Conservation (phyloP, 1,139 yeast species). For the Groenewaldozyma sp. region DNA sequence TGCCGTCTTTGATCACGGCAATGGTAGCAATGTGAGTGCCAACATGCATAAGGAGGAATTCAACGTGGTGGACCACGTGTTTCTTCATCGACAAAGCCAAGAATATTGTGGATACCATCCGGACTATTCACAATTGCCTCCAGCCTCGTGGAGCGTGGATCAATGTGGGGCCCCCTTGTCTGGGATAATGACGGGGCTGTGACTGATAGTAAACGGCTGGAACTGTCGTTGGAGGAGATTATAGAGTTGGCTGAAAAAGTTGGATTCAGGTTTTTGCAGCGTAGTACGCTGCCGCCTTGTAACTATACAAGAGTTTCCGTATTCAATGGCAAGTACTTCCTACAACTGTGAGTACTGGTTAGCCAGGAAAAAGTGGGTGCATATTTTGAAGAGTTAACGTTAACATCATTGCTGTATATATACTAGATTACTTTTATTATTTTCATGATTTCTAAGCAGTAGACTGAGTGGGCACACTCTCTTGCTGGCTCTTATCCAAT, state of each 20-base stretch:
- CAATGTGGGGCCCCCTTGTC: slow-evolving; percentile 73
- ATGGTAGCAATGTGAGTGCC: too few species aligned
- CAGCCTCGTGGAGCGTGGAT: slow-evolving; percentile 60
- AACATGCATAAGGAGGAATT: slow-evolving; percentile 21
- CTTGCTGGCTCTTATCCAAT: too few species aligned
- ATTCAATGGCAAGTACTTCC: slow-evolving; percentile 46
- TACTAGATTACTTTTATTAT: slow-evolving; percentile 5
- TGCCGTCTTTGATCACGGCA: too few species aligned
- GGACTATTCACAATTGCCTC: slow-evolving; percentile 46
- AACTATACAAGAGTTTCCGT: slow-evolving; percentile 45
- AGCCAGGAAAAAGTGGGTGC: slow-evolving; percentile 31
- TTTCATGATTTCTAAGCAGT: slow-evolving; percentile 7
- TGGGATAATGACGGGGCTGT: slow-evolving; percentile 67
- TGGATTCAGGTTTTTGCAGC: slow-evolving; percentile 47
- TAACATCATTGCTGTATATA: too few species aligned
- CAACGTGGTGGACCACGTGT: slow-evolving; percentile 56
- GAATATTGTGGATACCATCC: slow-evolving; percentile 61
- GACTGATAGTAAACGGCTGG: slow-evolving; percentile 41
- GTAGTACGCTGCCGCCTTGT: slow-evolving; percentile 38
- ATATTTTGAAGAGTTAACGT: too few species aligned
- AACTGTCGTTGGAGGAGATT: slow-evolving; percentile 54
- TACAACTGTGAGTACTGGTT: slow-evolving; percentile 73
- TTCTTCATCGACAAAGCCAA: slow-evolving; percentile 77
- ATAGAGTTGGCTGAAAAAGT: slow-evolving; percentile 37
- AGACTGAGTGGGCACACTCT: too few species aligned